These are phyloP conservation scores for Boletellus deceptivus DNA, from an alignment of 1,284 basidiomycete species.

Conservation along the genomic window DNA sequence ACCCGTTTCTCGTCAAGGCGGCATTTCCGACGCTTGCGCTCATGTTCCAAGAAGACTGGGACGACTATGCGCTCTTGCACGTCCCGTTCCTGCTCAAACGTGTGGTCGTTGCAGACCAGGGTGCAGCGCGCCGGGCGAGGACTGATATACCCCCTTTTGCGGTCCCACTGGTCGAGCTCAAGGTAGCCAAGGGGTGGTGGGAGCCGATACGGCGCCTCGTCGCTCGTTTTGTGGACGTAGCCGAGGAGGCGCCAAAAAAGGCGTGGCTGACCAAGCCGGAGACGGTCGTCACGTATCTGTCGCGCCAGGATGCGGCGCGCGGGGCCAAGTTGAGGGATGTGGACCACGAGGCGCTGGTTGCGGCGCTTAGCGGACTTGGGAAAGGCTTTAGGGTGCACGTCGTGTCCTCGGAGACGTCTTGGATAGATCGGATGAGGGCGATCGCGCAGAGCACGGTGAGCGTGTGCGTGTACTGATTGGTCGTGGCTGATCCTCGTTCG, in stretches of 20 bases:
- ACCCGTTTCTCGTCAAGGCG: conserved; percentile 61
- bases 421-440: conserved; percentile 61
- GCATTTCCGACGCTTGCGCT: conserved; percentile 71
- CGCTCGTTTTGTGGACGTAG: conserved; percentile 48
- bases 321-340: conserved; percentile 42
- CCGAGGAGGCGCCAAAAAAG: conserved; percentile 31
- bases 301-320: conserved; percentile 53
- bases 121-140: conserved; percentile 51
- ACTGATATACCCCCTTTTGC: conserved; percentile 43
- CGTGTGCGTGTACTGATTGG: neutral
- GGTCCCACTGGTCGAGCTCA: conserved; percentile 59
- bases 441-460: conserved; percentile 72
- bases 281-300: conserved; percentile 72
- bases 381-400: conserved; percentile 65
- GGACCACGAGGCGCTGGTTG: conserved; percentile 55
- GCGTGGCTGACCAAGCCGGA: conserved; percentile 30
- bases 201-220: conserved; percentile 60
- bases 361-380: conserved; percentile 51
- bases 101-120: conserved; percentile 72
- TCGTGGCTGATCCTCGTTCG: neutral
- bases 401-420: conserved; percentile 51
- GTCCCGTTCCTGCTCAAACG: conserved; percentile 74
- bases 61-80: conserved; percentile 65
- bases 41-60: conserved; percentile 73
- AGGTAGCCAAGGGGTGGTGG: conserved; percentile 67